Percentiles rank a stretch among this genome's conserved stretches.
Conservation (phyloP, 768 basidiomycete genomes). For the Suillus luteus region DNA sequence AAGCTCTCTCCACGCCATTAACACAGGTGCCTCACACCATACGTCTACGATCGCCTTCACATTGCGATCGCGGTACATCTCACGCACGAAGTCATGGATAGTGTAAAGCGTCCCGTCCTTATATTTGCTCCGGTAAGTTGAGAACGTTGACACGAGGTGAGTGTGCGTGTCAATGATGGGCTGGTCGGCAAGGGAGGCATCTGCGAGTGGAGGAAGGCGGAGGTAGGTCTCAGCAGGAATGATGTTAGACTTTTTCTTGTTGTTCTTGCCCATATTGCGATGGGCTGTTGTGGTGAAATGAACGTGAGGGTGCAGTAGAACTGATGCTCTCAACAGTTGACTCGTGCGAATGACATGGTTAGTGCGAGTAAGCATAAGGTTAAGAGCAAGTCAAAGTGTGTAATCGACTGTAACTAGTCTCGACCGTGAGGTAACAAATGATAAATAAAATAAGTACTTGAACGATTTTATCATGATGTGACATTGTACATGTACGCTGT, state of each 20-base stretch:
- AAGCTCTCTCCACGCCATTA: slow-evolving; percentile 61
- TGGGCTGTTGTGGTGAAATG: slow-evolving; percentile 42
- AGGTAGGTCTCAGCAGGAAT: slow-evolving; percentile 38
- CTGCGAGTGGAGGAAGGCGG: slow-evolving; percentile 31
- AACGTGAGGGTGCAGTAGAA: slow-evolving; percentile 24
- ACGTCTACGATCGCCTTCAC: slow-evolving; percentile 80
- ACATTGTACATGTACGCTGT: not conserved
- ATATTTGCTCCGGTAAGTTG: slow-evolving; percentile 62
- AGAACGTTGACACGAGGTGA: slow-evolving; percentile 76
- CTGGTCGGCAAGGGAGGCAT: slow-evolving; percentile 16
- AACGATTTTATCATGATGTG: not conserved
- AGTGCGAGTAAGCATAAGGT: slow-evolving; percentile 9
- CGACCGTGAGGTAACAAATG: not conserved
- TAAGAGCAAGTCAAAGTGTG: not conserved
- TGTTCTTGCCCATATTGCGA: slow-evolving; percentile 44
- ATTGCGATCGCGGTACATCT: slow-evolving; percentile 55
- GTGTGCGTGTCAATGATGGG: slow-evolving; percentile 84
- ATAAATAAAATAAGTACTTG: not conserved
- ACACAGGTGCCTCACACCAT: slow-evolving; percentile 84
- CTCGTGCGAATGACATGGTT: slow-evolving; percentile 11
- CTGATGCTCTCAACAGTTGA: not conserved
- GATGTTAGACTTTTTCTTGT: slow-evolving; percentile 26
- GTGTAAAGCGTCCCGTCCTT: slow-evolving; percentile 51
- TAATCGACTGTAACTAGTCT: not conserved
- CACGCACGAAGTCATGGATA: slow-evolving; percentile 72